Evolutionary conservation across 2,329 filamentous ascomycete genomes (phyloP).

Genomic region (Pseudogymnoascus pannorum): DNA sequence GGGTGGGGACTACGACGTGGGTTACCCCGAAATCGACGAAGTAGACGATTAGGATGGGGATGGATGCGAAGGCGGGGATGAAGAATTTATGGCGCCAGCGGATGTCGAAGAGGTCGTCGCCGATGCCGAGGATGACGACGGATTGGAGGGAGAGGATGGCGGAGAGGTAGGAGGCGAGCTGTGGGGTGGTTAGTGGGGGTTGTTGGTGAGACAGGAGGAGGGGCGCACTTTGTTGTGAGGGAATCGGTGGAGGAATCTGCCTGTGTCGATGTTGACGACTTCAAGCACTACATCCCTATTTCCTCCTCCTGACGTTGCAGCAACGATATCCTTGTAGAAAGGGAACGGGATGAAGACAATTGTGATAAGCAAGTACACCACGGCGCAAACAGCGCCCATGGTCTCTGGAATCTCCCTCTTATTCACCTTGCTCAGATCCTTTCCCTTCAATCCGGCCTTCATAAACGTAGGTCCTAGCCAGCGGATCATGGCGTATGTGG

Average conservation of each 20-base stretch:
- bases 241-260: constrained; percentile 82
- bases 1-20: constrained; percentile 82
- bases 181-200: constrained; percentile 14
- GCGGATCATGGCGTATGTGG: constrained; percentile 77
- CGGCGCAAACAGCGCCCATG: constrained; percentile 89
- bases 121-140: constrained; percentile 83
- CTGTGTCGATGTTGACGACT: constrained; percentile 47
- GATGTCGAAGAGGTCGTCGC: constrained; percentile 96
- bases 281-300: constrained; percentile 75
- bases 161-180: constrained; percentile 92
- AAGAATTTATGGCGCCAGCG: constrained; percentile 98
- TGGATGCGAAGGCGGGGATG: constrained; percentile 87
- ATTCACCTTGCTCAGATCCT: constrained; percentile 74
- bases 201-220: neutral
- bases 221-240: constrained; percentile 80
- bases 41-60: constrained; percentile 92
- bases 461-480: constrained; percentile 92
- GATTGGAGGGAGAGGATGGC: constrained; percentile 89
- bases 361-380: constrained; percentile 82
- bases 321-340: constrained; percentile 97
- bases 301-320: constrained; percentile 85
- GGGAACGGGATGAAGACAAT: constrained; percentile 94
- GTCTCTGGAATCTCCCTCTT: constrained; percentile 82
- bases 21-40: constrained; percentile 98
- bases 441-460: constrained; percentile 79